phyloP scores from a whole-genome alignment of 331 rosid genomes.

The Malus hybrid region DNA sequence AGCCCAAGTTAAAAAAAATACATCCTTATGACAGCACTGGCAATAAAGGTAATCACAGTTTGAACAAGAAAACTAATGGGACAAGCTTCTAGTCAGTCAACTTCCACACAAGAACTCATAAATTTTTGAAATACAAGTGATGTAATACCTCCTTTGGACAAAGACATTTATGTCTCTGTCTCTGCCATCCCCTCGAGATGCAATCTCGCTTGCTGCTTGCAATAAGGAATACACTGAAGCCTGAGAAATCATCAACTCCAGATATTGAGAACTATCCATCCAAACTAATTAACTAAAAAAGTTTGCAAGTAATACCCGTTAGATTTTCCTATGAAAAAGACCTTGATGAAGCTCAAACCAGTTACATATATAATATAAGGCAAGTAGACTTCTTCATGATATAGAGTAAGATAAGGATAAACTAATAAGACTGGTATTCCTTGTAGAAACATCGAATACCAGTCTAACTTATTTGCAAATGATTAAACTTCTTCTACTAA shows the following conservation, averaged over 20 bases:
- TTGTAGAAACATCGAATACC: neutral
- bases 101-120: conserved; percentile 12
- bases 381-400: neutral
- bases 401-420: neutral
- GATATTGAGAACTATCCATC: neutral
- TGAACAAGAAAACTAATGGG: neutral
- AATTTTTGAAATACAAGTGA: conserved; percentile 12
- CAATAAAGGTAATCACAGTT: neutral
- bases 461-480: too few species aligned
- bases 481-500: neutral
- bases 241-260: conserved; percentile 42
- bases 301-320: neutral
- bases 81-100: neutral
- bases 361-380: neutral
- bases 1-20: neutral
- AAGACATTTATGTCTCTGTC: conserved; percentile 63
- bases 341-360: neutral
- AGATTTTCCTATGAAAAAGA: neutral
- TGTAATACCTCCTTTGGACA: conserved; percentile 75
- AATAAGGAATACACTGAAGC: conserved; percentile 78
- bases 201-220: conserved; percentile 87
- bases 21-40: neutral
- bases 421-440: neutral
- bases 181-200: conserved; percentile 61
- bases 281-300: neutral